A percentile compares a stretch with the other conserved stretches of the same genome.
phyloP scores from a whole-genome alignment of 1,139 yeast genomes.

The Suhomyces coccinellae region DNA sequence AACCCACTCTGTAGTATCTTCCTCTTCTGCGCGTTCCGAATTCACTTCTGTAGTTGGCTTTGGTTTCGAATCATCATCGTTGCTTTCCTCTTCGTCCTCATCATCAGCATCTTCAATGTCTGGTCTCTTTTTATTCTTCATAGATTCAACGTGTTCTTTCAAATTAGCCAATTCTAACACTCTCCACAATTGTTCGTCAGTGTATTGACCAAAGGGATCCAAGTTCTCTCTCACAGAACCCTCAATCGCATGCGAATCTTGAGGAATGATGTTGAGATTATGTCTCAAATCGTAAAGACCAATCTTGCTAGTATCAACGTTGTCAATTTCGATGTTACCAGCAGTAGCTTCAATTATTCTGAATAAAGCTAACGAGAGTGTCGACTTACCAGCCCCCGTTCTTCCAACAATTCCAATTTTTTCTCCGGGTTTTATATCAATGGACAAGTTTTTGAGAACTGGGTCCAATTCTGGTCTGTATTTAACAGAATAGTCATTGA shows the following conservation, averaged over 20 bases:
- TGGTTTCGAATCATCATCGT: conserved; percentile 17
- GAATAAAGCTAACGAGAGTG: conserved; percentile 32
- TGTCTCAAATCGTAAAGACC: conserved; percentile 32
- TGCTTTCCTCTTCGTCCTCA: conserved; percentile 14
- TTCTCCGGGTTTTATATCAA: conserved; percentile 26
- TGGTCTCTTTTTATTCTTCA: conserved; percentile 23
- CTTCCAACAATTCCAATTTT: conserved; percentile 35
- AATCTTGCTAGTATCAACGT: conserved; percentile 24
- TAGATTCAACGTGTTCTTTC: conserved; percentile 24
- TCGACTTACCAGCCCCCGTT: conserved; percentile 36
- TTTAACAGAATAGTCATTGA: conserved; percentile 26
- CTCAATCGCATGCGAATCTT: conserved; percentile 32
- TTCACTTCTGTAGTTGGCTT: conserved; percentile 10
- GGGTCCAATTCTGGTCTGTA: conserved; percentile 31
- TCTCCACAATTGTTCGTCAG: conserved; percentile 30
- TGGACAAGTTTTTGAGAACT: conserved; percentile 25
- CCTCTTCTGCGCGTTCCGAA: conserved; percentile 15
- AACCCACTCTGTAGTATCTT: conserved; percentile 12
- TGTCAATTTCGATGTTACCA: conserved; percentile 31
- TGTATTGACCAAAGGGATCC: conserved; percentile 28
- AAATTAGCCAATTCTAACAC: conserved; percentile 32
- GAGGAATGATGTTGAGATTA: conserved; percentile 33
- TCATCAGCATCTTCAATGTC: conserved; percentile 19
- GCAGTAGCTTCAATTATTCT: conserved; percentile 30
- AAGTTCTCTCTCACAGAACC: conserved; percentile 32